These are phyloP conservation scores for Pseudogymnoascus sp. DNA, from an alignment of 2,329 filamentous ascomycete genomes.

Conservation along the genomic window DNA sequence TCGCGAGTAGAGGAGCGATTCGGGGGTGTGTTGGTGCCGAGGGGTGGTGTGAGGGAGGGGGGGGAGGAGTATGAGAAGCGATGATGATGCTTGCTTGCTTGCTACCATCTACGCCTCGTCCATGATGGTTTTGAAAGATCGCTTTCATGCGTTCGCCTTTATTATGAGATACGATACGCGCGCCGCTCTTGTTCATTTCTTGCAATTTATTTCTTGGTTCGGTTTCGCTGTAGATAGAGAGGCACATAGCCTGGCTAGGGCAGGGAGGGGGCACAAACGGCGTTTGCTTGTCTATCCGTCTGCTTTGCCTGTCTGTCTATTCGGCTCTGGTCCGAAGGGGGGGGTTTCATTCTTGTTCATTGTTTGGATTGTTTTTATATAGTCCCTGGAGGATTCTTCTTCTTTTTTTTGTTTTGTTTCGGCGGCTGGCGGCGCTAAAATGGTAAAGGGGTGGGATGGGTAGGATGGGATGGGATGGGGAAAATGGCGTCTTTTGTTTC, in stretches of 20 bases:
- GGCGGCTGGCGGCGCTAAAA: neutral
- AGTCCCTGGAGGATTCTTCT: neutral
- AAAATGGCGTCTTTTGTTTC: neutral
- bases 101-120: too few relatives aligned
- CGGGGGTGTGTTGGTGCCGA: neutral
- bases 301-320: neutral
- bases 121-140: neutral
- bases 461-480: neutral
- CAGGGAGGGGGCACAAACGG: neutral
- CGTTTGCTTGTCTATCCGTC: neutral
- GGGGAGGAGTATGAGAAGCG: neutral
- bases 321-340: too few relatives aligned
- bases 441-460: neutral
- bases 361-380: neutral
- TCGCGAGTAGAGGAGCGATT: neutral
- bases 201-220: neutral
- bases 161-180: neutral
- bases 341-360: neutral
- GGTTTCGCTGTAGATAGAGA: neutral
- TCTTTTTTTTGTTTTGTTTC: too few relatives aligned
- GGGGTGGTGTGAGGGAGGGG: neutral
- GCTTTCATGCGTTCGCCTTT: neutral
- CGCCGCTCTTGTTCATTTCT: neutral
- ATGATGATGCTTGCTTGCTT: neutral
- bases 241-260: neutral